A percentile compares a stretch with the other conserved stretches of the same genome.
phyloP scores from a whole-genome alignment of 108 stramenopile species.

The Conticribra weissflogii region DNA sequence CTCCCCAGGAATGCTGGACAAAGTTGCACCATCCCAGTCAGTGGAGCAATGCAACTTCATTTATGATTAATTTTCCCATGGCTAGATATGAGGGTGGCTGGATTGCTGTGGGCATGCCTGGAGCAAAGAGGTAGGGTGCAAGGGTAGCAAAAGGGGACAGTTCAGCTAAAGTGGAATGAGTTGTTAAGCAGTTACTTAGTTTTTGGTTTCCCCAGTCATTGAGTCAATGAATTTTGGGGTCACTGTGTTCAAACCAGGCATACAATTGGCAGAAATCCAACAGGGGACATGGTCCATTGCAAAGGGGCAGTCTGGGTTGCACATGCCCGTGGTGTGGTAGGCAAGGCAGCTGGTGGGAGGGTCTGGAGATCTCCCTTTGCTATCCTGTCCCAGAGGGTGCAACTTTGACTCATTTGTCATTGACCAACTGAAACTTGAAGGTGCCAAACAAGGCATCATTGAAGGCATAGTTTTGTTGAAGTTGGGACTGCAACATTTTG shows the following conservation, averaged over 20 bases:
- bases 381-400: too few species aligned
- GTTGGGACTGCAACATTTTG: too few species aligned
- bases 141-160: neutral
- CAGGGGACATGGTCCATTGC: neutral
- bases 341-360: too few species aligned
- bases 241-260: neutral
- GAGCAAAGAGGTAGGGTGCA: neutral
- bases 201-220: neutral
- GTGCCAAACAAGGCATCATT: too few species aligned
- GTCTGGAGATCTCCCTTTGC: too few species aligned
- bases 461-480: too few species aligned
- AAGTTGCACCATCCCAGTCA: neutral
- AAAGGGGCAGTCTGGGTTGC: neutral
- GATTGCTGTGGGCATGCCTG: neutral
- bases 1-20: neutral
- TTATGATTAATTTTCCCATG: neutral
- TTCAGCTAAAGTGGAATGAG: neutral
- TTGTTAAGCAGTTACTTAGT: neutral
- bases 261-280: neutral
- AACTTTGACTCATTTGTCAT: too few species aligned
- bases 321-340: neutral
- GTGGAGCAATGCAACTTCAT: neutral
- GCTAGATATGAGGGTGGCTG: neutral
- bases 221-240: neutral
- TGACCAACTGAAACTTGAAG: too few species aligned